Evolutionary conservation across 106 monocot genomes (phyloP), one percentile per base, ranked within the genome.

Genomic region (Platanthera guangdongensis): DNA sequence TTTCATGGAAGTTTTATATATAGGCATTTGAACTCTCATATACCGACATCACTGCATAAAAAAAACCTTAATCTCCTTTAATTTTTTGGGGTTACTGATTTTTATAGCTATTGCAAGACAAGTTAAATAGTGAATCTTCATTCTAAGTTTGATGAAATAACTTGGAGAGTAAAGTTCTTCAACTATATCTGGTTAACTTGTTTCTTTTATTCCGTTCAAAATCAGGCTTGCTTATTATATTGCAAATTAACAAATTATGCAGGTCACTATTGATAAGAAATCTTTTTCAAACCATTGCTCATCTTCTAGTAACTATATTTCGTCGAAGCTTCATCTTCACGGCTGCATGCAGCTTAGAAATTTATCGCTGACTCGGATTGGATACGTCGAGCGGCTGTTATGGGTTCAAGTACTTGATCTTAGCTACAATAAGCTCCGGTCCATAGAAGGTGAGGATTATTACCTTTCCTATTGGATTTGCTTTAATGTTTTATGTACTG

Each of bases 321-420:
- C 82, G n/a, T 76, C 82, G 7, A 74, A 19, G 51, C 57, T 69
- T 47, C 60, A 52, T 22, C 52, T 68, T 7, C 78, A 70, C 18
- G 64, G 50, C 12, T 76, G 76, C 57, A 12, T 95, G 7, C 76
- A 77, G 14, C 80, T 95, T 75, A 82, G 73, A 51, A 81, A 72
- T 7, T 75, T 86, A 32, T 89, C 89, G 48, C 83, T 95, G 80
- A 86, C 97, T 64, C 87, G 90, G 54, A 84, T 94, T 79, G 97
- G 88, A 3, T 94, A 73, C 75, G 76, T 77, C 59, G 92, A 92
- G 68, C 87, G 84, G 47, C 54, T 99, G 55, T 79, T 99, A 59
- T 92, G 94, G 94, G 86, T 99, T 71, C 89, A 92, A 49, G 78
- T 84, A 68, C 86, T 99, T 53, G 99, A 99, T 83, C 99, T 99